A percentile compares a stretch with the other conserved stretches of the same genome.
phyloP scores from a whole-genome alignment of 306 rosid genomes.

The apple (Malus domestica) region ASM211411v1 NC_041803.1:15034501-15035000 shows the following conservation, averaged over 20 bases:
- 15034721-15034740: conserved; percentile 59
- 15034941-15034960: conserved; percentile 49
- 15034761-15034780: conserved; percentile 43
- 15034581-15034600: conserved; percentile 38
- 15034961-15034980: conserved; percentile 57
- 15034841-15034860: conserved; percentile 26
- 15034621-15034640: conserved; percentile 64
- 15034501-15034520: conserved; percentile 53
- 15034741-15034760: conserved; percentile 45
- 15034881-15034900: conserved; percentile 59
- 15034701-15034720: conserved; percentile 66
- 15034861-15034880: conserved; percentile 47
- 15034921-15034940: conserved; percentile 78
- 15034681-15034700: conserved; percentile 48
- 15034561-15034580: conserved; percentile 52
- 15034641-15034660: conserved; percentile 58
- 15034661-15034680: conserved; percentile 11
- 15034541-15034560: conserved; percentile 32
- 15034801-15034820: conserved; percentile 43
- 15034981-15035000: conserved; percentile 46
- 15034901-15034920: conserved; percentile 40
- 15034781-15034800: conserved; percentile 58
- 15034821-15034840: conserved; percentile 45
- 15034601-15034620: conserved; percentile 54
- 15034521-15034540: conserved; percentile 54